Base-by-base conservation (phyloP, 768 basidiomycete genomes). In the Chalciporus piperatus region DNA sequence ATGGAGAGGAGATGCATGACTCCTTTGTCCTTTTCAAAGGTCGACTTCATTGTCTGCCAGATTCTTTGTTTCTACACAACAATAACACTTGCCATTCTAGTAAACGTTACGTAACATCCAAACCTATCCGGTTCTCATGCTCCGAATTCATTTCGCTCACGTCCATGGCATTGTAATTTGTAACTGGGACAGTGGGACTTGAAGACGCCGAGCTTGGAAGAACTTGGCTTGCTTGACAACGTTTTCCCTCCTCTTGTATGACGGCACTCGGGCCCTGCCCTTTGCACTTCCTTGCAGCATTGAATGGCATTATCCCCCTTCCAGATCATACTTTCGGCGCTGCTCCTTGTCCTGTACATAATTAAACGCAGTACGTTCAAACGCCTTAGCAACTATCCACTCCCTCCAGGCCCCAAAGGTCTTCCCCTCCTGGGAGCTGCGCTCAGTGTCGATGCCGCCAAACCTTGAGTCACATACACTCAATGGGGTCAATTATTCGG, bases 371-470 rank as follows among this genome's bases (percentile, higher is more conserved):
- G 27, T 17, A 10, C 32, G n/a, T 19, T 50, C 25, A 41, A 32
- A 13, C 45, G 27, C 12, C 43, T 40, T 4, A 28, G 17, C 11
- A 48, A 48, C 7, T n/a, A 41, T 37, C 59, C 70, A 17, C 69
- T 80, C 25, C 77, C 76, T 41, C 78, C 76, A 33, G 83, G 81
- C 17, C 82, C 83, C 6, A 77, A 67, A 59, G 74, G 76, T 41
- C 59, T 82, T 32, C 70, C 70, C 12, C 9, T 71, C 16, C 27
- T 70, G 23, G 70, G 70, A 38, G 57, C 54, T 14, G 52, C 46
- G 17, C 48, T 62, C 23, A 62, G 61, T 20, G 46, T 72, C n/a
- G 59, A 72, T 39, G 13, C 56, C 13, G 54, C 61, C 13, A 52
- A 55, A 5, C 68, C 72, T 17, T 72, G 71, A 72, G 38, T 58